Evolutionary conservation across 441 rosid genomes (phyloP).

Genomic region (Euphorbia neoarborescens): DNA sequence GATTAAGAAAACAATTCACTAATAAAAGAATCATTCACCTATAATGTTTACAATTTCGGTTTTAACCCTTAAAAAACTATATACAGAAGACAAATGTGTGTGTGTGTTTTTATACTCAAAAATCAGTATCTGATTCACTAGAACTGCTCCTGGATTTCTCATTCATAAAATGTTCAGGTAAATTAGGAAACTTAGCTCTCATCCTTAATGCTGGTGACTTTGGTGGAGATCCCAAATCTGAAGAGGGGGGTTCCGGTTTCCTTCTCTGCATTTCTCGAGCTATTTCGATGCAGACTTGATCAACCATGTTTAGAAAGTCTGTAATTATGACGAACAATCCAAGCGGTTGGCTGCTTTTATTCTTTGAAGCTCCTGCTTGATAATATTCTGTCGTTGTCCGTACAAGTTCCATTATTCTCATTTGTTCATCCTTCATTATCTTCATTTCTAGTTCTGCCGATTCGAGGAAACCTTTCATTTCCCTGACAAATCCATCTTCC

Average conservation of each 20-base stretch:
- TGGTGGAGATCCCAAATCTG: conserved; percentile 30
- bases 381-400: conserved; percentile 68
- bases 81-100: conserved; percentile 9
- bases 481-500: conserved; percentile 42
- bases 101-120: conserved; percentile 23
- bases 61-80: conserved; percentile 13
- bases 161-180: conserved; percentile 53
- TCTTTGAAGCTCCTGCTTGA: conserved; percentile 59
- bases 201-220: conserved; percentile 31
- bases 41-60: not conserved
- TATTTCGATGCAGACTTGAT: conserved; percentile 61
- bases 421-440: conserved; percentile 40
- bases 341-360: conserved; percentile 40
- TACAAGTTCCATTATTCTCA: conserved; percentile 52
- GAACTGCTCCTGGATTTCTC: conserved; percentile 36
- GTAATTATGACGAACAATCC: conserved; percentile 62
- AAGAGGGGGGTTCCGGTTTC: conserved; percentile 24
- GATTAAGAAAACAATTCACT: conserved; percentile 8
- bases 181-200: conserved; percentile 54
- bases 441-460: conserved; percentile 53
- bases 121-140: conserved; percentile 54
- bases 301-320: conserved; percentile 76
- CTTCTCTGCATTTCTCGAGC: conserved; percentile 55
- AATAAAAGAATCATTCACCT: conserved; percentile 10
- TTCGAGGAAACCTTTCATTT: conserved; percentile 54